These are phyloP conservation scores for Artemisia tridentata DNA, from an alignment of 129 eudicot genomes.

Conservation along the genomic window DNA sequence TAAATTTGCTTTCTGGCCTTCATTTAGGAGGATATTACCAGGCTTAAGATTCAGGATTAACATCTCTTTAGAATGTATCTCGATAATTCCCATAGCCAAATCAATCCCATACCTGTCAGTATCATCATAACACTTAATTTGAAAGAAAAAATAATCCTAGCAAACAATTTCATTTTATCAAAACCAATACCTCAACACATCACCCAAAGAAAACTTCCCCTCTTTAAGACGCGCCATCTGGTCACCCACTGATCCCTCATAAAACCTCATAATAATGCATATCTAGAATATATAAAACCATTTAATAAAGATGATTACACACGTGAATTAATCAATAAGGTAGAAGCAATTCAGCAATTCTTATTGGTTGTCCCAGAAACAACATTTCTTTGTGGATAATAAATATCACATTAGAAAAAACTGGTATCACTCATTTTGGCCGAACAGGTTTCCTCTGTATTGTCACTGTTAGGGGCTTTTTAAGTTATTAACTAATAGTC, in stretches of 20 bases:
- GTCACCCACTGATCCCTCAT: constrained; percentile 89
- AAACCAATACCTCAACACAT: constrained; percentile 70
- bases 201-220: constrained; percentile 61
- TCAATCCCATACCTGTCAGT: constrained; percentile 69
- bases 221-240: constrained; percentile 69
- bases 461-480: background rate
- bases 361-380: too few relatives aligned
- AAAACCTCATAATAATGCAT: constrained; percentile 88
- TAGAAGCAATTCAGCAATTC: too few relatives aligned
- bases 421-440: constrained; percentile 3
- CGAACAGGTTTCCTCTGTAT: constrained; percentile 7
- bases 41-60: constrained; percentile 89
- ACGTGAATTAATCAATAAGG: constrained; percentile 9
- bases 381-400: background rate
- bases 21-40: constrained; percentile 69
- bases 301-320: constrained; percentile 15
- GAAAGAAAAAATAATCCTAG: constrained; percentile 7
- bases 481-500: background rate
- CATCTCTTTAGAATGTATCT: constrained; percentile 69
- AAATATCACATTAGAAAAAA: background rate
- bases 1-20: constrained; percentile 49
- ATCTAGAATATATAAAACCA: constrained; percentile 38
- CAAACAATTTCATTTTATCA: constrained; percentile 7
- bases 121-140: background rate
- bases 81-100: constrained; percentile 73